Evolutionary conservation across 2,329 filamentous ascomycete species (phyloP).

Genomic region (Boeremia lycopersici): DNA sequence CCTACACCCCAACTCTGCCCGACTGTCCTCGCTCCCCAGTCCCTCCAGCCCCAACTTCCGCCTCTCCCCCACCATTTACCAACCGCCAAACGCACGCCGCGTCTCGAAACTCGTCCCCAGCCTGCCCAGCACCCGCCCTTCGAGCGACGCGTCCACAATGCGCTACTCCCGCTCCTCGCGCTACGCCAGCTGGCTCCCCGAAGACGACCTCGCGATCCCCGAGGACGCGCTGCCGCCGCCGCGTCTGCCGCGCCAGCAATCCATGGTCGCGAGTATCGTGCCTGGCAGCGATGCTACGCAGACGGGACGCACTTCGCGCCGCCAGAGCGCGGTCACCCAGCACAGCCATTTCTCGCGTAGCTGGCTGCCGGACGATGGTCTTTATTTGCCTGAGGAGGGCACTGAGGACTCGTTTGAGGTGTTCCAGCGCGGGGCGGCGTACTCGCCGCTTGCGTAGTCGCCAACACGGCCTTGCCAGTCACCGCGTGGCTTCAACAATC

Average conservation of each 20-base stretch:
- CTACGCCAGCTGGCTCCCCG: conserved; percentile 10
- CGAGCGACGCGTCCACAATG: conserved; percentile 17
- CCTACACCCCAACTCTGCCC: conserved; percentile 27
- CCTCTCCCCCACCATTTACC: conserved; percentile 31
- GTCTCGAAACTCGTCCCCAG: conserved; percentile 12
- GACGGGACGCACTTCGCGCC: conserved; percentile 6
- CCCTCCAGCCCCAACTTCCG: conserved; percentile 27
- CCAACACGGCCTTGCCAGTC: background rate
- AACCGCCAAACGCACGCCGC: conserved; percentile 15
- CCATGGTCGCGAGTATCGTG: conserved; percentile 15
- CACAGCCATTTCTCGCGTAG: conserved; percentile 26
- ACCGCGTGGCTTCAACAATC: too few species aligned
- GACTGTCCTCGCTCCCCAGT: conserved; percentile 13
- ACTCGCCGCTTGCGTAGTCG: conserved; percentile 26
- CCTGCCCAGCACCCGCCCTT: conserved; percentile 10
- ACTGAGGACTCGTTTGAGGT: conserved; percentile 25
- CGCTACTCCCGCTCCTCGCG: conserved; percentile 18
- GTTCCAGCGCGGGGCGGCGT: conserved; percentile 22
- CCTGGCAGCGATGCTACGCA: conserved; percentile 9
- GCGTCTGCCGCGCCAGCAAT: conserved; percentile 4
- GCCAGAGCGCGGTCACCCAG: conserved; percentile 21
- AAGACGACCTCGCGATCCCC: conserved; percentile 9
- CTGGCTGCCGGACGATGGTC: conserved; percentile 32
- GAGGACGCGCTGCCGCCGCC: conserved; percentile 2
- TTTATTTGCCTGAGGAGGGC: conserved; percentile 31